A percentile compares a stretch with the other conserved stretches of the same genome.
Evolutionary conservation across 768 basidiomycete genomes (phyloP).

Genomic region (Tubosaeta sp.): DNA sequence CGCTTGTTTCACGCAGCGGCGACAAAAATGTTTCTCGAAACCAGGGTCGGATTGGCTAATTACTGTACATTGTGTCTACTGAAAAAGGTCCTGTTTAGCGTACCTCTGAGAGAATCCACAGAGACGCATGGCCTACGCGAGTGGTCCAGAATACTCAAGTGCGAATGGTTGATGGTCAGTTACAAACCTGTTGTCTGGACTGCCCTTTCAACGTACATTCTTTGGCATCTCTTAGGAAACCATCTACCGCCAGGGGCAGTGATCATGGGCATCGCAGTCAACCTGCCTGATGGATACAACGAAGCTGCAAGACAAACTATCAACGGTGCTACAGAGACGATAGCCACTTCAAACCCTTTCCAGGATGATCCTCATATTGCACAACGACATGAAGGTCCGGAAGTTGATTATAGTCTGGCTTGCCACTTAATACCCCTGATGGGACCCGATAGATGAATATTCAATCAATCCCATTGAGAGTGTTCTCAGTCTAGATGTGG

Average conservation of each 20-base stretch:
- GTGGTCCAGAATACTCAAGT: neutral
- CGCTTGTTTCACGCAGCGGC: neutral
- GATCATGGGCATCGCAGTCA: neutral
- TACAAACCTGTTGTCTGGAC: neutral
- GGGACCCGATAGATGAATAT: neutral
- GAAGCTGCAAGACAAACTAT: neutral
- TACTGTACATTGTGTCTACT: neutral
- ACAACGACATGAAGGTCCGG: constrained; percentile 2
- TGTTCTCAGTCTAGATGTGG: neutral
- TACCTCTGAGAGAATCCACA: neutral
- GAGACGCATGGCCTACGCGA: neutral
- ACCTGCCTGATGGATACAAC: neutral
- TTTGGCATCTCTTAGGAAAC: neutral
- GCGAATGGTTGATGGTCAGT: neutral
- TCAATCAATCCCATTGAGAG: neutral
- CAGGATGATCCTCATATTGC: neutral
- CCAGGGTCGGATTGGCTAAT: neutral
- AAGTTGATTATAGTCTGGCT: too few relatives aligned
- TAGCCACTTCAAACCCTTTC: constrained; percentile 1
- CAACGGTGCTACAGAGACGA: neutral
- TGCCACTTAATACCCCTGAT: neutral
- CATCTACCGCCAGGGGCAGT: neutral
- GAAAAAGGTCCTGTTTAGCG: neutral
- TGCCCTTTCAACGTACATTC: neutral
- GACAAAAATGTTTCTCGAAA: neutral